Evolutionary conservation across 306 rosid genomes (phyloP).

Genomic region (Styphnolobium japonicum): DNA sequence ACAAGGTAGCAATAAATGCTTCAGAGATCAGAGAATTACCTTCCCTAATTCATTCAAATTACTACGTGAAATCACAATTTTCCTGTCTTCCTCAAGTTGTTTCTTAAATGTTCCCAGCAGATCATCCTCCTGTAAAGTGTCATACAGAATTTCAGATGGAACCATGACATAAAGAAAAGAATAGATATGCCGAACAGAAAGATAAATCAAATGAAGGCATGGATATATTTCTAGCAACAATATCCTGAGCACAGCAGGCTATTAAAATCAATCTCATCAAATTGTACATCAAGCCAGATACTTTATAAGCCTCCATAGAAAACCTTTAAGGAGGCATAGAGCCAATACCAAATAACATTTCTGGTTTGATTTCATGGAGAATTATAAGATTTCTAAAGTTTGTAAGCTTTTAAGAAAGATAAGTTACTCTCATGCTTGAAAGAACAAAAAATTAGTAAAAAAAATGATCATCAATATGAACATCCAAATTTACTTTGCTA

Average conservation of each 20-base stretch:
- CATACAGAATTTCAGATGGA: conserved; percentile 25
- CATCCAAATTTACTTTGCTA: not conserved
- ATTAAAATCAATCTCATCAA: not conserved
- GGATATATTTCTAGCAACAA: not conserved
- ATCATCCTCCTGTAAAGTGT: conserved; percentile 73
- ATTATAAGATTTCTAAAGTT: not conserved
- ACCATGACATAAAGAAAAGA: not conserved
- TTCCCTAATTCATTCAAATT: conserved; percentile 78
- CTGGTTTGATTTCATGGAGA: not conserved
- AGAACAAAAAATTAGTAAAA: not conserved
- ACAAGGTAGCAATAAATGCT: not conserved
- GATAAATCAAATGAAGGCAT: not conserved
- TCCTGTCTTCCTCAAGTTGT: conserved; percentile 91
- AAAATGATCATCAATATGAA: not conserved
- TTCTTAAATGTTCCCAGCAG: conserved; percentile 68
- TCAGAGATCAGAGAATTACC: conserved; percentile 38
- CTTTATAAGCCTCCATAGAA: not conserved
- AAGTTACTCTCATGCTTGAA: not conserved
- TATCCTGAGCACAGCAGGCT: not conserved
- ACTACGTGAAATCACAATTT: conserved; percentile 79
- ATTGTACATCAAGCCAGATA: not conserved
- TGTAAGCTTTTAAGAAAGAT: not conserved
- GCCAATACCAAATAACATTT: not conserved
- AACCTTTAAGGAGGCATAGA: not conserved
- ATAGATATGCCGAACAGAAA: not conserved